Evolutionary conservation across 2,329 filamentous ascomycete genomes (phyloP).

Genomic region (Xylariaceae sp.): DNA sequence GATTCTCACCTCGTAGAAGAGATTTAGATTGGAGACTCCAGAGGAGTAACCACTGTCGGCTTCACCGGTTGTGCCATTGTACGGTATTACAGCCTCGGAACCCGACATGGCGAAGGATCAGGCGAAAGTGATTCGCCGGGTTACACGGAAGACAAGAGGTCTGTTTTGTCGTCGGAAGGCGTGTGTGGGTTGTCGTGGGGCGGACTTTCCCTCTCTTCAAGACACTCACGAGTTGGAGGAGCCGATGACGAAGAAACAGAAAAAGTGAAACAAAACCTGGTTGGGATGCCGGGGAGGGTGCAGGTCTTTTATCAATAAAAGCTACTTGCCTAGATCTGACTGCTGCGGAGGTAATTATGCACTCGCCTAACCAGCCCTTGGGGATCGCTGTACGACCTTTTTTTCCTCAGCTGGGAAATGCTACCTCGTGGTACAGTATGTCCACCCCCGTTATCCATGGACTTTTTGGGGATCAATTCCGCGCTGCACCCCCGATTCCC

Average conservation of each 20-base stretch:
- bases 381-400: too few species aligned
- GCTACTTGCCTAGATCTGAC: too few species aligned
- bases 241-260: neutral
- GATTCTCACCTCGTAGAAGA: constrained; percentile 70
- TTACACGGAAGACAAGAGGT: neutral
- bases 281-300: constrained; percentile 1
- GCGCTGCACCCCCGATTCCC: neutral
- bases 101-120: constrained; percentile 25
- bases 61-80: constrained; percentile 48
- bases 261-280: neutral
- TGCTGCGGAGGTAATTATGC: too few species aligned
- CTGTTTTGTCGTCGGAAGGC: constrained; percentile 3
- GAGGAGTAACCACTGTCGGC: constrained; percentile 51
- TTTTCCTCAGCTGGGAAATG: too few species aligned
- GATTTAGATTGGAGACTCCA: constrained; percentile 66
- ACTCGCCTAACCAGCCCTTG: too few species aligned
- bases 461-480: too few species aligned
- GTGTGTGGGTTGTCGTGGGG: constrained; percentile 1
- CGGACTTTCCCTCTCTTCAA: constrained; percentile 1
- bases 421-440: too few species aligned
- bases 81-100: constrained; percentile 33
- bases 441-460: too few species aligned
- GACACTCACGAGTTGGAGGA: constrained; percentile 7
- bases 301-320: too few species aligned
- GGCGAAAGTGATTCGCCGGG: constrained; percentile 3